Evolutionary conservation across 495 filamentous ascomycete species (phyloP).

Genomic region (Penicillium diatomitis): DNA sequence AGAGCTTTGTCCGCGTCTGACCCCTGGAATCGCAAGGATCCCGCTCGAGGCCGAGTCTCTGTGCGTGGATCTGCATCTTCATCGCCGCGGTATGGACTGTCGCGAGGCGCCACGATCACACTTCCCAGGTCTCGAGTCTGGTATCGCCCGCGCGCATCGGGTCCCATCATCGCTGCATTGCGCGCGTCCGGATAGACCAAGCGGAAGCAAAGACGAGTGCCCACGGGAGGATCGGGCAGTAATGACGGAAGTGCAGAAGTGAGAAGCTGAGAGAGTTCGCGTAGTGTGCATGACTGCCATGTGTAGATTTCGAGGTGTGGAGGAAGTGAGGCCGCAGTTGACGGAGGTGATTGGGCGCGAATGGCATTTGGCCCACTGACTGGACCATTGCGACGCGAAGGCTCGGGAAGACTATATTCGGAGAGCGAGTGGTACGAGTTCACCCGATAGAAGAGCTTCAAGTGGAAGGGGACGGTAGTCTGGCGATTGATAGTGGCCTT

Average conservation of each 20-base stretch:
- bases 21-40: constrained; percentile 30
- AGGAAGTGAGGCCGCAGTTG: constrained; percentile 42
- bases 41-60: constrained; percentile 14
- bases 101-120: constrained; percentile 54
- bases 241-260: constrained; percentile 54
- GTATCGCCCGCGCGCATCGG: constrained; percentile 50
- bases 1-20: constrained; percentile 64
- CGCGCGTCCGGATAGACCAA: constrained; percentile 78
- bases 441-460: constrained; percentile 79
- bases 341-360: constrained; percentile 25
- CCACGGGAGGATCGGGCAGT: constrained; percentile 66
- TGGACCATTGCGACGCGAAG: constrained; percentile 17
- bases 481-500: constrained; percentile 50
- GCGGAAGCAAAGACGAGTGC: constrained; percentile 77
- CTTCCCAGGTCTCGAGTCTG: constrained; percentile 69
- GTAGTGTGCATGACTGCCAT: constrained; percentile 74
- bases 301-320: constrained; percentile 77
- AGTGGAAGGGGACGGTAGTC: constrained; percentile 74
- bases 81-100: constrained; percentile 29
- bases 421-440: constrained; percentile 57
- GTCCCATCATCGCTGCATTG: constrained; percentile 32
- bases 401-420: constrained; percentile 20
- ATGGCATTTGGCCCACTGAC: constrained; percentile 27
- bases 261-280: constrained; percentile 72
- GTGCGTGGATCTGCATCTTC: constrained; percentile 38